Percentiles rank a stretch among this genome's conserved stretches.
Evolutionary conservation across 805 yeast species (phyloP).

Genomic region (Candida glaebosa): DNA sequence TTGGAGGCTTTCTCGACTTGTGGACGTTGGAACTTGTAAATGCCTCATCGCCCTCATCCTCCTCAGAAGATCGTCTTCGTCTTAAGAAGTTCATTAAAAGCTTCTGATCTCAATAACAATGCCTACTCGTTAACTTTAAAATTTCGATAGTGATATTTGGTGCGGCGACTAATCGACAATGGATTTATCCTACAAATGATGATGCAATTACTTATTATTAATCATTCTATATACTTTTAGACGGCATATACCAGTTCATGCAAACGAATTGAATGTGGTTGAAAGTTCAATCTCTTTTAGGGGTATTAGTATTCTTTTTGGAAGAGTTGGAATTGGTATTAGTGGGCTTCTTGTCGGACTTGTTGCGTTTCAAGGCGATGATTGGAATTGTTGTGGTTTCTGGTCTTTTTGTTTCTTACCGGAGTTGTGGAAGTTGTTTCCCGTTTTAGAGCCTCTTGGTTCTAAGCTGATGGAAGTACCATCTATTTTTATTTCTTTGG

Average conservation of each 20-base stretch:
- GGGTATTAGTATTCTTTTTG: neutral
- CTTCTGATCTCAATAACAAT: neutral
- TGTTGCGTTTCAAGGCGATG: slow-evolving; percentile 1
- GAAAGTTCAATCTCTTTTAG: neutral
- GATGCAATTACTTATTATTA: slow-evolving; percentile 4
- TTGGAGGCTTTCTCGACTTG: slow-evolving; percentile 42
- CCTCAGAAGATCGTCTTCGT: slow-evolving; percentile 24
- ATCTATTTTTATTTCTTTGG: slow-evolving; percentile 28
- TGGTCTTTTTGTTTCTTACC: slow-evolving; percentile 14
- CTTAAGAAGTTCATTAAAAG: slow-evolving; percentile 32
- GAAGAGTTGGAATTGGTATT: slow-evolving; percentile 1
- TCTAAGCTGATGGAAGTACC: slow-evolving; percentile 32
- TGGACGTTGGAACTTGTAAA: slow-evolving; percentile 14
- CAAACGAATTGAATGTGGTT: neutral
- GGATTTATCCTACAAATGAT: neutral
- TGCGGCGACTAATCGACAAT: neutral
- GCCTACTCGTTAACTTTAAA: neutral
- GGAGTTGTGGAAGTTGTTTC: slow-evolving; percentile 17
- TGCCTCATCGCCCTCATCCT: slow-evolving; percentile 15
- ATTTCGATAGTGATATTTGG: neutral
- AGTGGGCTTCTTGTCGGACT: slow-evolving; percentile 14
- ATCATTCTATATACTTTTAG: slow-evolving; percentile 1
- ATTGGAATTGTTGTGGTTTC: slow-evolving; percentile 19
- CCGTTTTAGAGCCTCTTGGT: slow-evolving; percentile 33
- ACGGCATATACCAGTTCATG: neutral